phyloP scores from a whole-genome alignment of 768 basidiomycete species.

The Dioszegia aurantiaca region DNA sequence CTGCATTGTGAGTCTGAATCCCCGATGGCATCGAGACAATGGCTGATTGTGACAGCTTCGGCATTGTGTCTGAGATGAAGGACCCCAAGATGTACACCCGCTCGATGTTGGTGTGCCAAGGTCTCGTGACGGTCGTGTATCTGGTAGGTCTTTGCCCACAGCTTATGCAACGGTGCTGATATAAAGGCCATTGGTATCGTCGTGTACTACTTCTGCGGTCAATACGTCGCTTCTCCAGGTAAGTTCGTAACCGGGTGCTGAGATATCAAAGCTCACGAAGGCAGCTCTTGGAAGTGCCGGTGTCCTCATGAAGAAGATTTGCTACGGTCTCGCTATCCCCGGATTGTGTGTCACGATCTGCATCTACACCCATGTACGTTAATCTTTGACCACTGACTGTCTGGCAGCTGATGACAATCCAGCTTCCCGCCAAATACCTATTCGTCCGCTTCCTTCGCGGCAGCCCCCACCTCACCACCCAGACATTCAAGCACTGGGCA shows the following conservation, averaged over 20 bases:
- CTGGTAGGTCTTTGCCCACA: conserved; percentile 9
- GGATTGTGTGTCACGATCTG: conserved; percentile 33
- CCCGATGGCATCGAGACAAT: too few species aligned
- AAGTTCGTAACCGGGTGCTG: too few species aligned
- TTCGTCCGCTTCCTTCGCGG: conserved; percentile 41
- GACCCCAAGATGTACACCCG: conserved; percentile 42
- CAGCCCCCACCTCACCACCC: conserved; percentile 22
- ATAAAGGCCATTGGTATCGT: conserved; percentile 18
- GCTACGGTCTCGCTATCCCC: conserved; percentile 34
- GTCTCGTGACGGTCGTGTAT: conserved; percentile 30
- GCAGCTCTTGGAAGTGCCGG: conserved; percentile 46
- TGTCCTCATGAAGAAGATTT: conserved; percentile 38
- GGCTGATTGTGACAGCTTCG: conserved; percentile 10
- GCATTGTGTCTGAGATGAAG: conserved; percentile 47
- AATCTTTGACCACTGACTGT: not conserved
- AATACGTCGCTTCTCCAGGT: conserved; percentile 42
- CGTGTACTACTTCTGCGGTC: conserved; percentile 39
- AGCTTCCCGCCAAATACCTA: conserved; percentile 33
- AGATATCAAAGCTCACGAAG: too few species aligned
- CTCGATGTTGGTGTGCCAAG: conserved; percentile 27
- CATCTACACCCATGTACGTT: conserved; percentile 34
- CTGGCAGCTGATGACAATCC: not conserved
- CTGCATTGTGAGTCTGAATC: conserved; percentile 30
- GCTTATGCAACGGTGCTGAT: not conserved
- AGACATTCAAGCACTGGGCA: conserved; percentile 25